Base-by-base conservation (phyloP, 2,329 filamentous ascomycete genomes). In the Ophiostoma novo-ulmi region DNA sequence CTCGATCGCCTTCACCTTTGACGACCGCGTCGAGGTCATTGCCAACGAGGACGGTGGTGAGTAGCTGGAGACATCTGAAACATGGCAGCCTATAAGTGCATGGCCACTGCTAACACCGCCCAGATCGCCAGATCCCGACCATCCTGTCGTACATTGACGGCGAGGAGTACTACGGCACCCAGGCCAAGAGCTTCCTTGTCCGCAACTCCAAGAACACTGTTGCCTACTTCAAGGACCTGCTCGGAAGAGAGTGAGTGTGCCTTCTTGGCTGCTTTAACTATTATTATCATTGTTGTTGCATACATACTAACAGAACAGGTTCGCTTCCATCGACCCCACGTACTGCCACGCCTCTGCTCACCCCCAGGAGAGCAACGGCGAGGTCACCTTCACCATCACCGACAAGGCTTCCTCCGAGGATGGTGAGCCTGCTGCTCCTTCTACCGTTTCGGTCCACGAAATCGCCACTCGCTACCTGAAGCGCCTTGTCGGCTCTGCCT, bases 21-120 rank as follows among this genome's bases (percentile, higher is more conserved):
- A 98, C 78, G 94, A 96, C 81, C 97, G 96, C 85, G 90, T 93
- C 74, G 93, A 97, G 80, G 94, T 99, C 74, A 98, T 99, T 82
- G 95, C 95, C 78, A 98, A 99, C 83, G 95, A 98, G 84, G 95
- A 98, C 79, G 95, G 95, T 85, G 92, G 92, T 93, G 80, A 78
- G 88, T 82, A 38, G 58, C 1, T 11, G 5, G 13, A 14, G 55
- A 31, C 0, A 17, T 13, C 6, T 11, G 26, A 63, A 13, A 35
- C 2, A 2, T 36, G 26, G 10, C 20, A 26, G 1, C 31, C 31
- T 3, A 31, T 5, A 14, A 5, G 14, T 5, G 31, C 31, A 5
- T 10, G 10, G 52, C 3, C 17, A 11, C 20, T 22, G n/a, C 63
- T 39, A 39, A 65, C 63, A n/a, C 63, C 36, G 39, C 71, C 71